Evolutionary conservation across 306 rosid species (phyloP), one percentile per base, ranked within the genome.

Genomic region (Cicer arietinum): DNA sequence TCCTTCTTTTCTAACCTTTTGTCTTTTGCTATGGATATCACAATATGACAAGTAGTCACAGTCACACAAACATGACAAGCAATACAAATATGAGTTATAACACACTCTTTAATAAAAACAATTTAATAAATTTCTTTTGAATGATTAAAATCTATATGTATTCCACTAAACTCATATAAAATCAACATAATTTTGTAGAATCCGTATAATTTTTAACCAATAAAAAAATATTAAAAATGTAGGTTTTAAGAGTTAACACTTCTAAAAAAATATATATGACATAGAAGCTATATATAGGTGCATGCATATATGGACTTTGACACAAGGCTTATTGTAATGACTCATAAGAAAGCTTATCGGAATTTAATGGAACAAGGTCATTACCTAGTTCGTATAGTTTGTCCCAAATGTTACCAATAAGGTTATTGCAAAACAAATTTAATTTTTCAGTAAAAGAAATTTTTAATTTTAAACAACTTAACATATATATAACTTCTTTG

Each of bases 11-110:
- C 76, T 47, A n/a, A 35, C 62, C 4, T 70, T 85, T 69, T 77
- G 67, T 64, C 78, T 14, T 35, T 22, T 46, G 11, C 68, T 22
- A 42, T 14, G 71, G 39, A 66, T 41, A 80, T 74, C 61, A 63
- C 43, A 64, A 37, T 72, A 42, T 75, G 45, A 75, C 63, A 39
- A 30, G 53, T 40, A 54, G 76, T 54, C 73, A 75, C 68, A 59
- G 64, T 66, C 72, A 16, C 75, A n/a, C 40, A 42, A 67, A 83
- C 77, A 60, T 60, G 22, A 78, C 54, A 57, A 74, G 54, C 48
- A 8, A 67, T 43, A 17, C 69, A 66, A 72, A 16, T 18, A 53
- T 30, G 37, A 30, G 5, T 30, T 30, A 30, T 30, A 30, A 30
- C 5, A 30, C 5, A 30, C 3, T 22, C 1, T 22, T 20, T 20